Evolutionary conservation across 345 rosid species (phyloP).

Genomic region (Camelina hispida): DNA sequence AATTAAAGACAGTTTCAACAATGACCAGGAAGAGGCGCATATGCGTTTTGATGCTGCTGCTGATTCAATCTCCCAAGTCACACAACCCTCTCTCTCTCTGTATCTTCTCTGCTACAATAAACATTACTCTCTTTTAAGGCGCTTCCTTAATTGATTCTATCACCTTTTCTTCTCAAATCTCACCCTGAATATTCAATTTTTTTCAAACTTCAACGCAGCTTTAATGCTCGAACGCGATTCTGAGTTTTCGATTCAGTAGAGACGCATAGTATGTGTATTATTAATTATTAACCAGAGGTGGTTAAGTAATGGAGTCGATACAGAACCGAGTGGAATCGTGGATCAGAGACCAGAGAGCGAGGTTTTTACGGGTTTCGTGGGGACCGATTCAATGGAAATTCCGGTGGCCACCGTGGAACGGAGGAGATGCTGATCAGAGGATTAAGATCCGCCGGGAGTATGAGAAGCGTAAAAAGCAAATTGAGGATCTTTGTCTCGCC

Average conservation of each 20-base stretch:
- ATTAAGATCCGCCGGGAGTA: conserved; percentile 75
- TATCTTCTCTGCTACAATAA: not conserved
- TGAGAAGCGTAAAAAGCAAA: conserved; percentile 72
- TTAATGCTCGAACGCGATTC: not conserved
- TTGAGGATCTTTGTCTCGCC: conserved; percentile 78
- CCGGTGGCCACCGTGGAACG: conserved; percentile 83
- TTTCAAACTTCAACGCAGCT: not conserved
- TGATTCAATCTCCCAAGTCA: not conserved
- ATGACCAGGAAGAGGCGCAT: conserved; percentile 24
- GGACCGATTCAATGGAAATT: conserved; percentile 78
- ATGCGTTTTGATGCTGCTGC: conserved; percentile 28
- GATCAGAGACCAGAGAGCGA: conserved; percentile 88
- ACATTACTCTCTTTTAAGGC: not conserved
- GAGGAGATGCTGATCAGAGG: conserved; percentile 55
- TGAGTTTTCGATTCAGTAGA: conserved; percentile 14
- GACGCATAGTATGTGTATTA: not conserved
- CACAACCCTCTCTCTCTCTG: too few species aligned
- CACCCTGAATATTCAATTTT: not conserved
- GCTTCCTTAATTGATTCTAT: conserved; percentile 15
- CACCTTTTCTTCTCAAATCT: conserved; percentile 11
- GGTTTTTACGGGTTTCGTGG: conserved; percentile 76
- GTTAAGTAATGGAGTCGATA: conserved; percentile 54
- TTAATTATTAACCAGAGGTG: not conserved
- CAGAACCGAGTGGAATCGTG: conserved; percentile 82
- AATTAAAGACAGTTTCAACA: not conserved